A percentile compares a stretch with the other conserved stretches of the same genome.
Evolutionary conservation across 2,329 filamentous ascomycete species (phyloP).

Genomic region (Pezicula rhizophila): DNA sequence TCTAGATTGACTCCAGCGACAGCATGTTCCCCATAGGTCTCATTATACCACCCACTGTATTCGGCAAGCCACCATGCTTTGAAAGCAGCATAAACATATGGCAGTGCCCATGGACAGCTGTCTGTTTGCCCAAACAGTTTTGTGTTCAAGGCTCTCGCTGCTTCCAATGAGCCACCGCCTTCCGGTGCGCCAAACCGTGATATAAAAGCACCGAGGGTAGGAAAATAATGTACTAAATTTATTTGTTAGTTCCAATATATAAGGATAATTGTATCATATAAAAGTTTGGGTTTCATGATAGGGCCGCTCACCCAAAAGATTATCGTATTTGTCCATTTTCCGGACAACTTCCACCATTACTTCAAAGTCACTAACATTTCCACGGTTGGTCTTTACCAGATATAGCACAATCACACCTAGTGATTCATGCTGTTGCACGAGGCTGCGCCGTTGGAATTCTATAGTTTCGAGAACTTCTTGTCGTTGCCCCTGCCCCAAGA

Average conservation of each 20-base stretch:
- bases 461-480: slow-evolving; percentile 70
- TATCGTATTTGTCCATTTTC: slow-evolving; percentile 71
- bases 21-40: slow-evolving; percentile 54
- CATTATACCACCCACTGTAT: slow-evolving; percentile 84
- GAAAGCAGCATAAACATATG: slow-evolving; percentile 72
- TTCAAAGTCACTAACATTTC: slow-evolving; percentile 65
- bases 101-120: slow-evolving; percentile 63
- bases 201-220: slow-evolving; percentile 71
- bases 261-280: not conserved
- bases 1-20: slow-evolving; percentile 59
- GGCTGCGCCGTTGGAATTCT: slow-evolving; percentile 71
- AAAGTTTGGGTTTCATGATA: not conserved
- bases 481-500: slow-evolving; percentile 60
- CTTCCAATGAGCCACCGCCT: slow-evolving; percentile 57
- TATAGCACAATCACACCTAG: slow-evolving; percentile 75
- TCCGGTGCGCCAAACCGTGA: slow-evolving; percentile 74
- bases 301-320: slow-evolving; percentile 39
- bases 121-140: slow-evolving; percentile 62
- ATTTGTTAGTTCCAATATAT: slow-evolving; percentile 8
- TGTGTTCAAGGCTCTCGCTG: slow-evolving; percentile 65
- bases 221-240: slow-evolving; percentile 69
- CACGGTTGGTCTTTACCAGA: slow-evolving; percentile 70
- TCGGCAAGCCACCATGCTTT: slow-evolving; percentile 86
- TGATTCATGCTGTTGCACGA: slow-evolving; percentile 85
- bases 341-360: slow-evolving; percentile 63